Evolutionary conservation across 352 stramenopile genomes (phyloP).

Genomic region (Pythium vanterpoolii): DNA sequence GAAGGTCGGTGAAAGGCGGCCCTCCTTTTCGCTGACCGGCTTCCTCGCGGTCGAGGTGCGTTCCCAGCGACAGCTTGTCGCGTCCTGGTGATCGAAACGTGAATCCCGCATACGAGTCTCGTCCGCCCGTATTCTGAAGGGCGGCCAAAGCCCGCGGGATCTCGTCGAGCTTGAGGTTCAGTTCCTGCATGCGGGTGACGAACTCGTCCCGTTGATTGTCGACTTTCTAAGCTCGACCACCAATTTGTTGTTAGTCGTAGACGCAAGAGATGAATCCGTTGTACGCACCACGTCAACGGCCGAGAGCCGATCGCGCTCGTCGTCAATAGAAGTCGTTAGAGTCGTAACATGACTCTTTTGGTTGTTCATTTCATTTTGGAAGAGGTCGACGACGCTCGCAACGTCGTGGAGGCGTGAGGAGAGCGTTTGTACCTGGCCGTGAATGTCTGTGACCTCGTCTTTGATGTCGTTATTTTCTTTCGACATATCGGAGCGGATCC

Average conservation of each 20-base stretch:
- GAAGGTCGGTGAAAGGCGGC: conserved; percentile 58
- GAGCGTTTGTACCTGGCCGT: conserved; percentile 43
- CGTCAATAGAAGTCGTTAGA: conserved; percentile 45
- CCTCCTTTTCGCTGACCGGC: conserved; percentile 20
- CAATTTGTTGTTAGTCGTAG: not conserved
- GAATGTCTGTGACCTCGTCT: conserved; percentile 41
- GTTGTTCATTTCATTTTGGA: conserved; percentile 61
- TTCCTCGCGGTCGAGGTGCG: conserved; percentile 35
- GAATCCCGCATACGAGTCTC: conserved; percentile 27
- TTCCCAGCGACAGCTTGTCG: conserved; percentile 55
- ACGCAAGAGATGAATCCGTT: not conserved
- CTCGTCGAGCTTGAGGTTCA: conserved; percentile 63
- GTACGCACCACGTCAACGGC: conserved; percentile 45
- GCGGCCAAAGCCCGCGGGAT: conserved; percentile 47
- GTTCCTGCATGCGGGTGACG: conserved; percentile 52
- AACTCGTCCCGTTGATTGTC: conserved; percentile 65
- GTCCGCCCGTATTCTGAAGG: conserved; percentile 30
- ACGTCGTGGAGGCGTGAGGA: conserved; percentile 56
- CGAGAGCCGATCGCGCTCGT: conserved; percentile 43
- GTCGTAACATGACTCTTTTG: conserved; percentile 44
- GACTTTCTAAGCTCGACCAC: conserved; percentile 45
- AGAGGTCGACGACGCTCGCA: conserved; percentile 50
- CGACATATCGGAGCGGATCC: conserved; percentile 35
- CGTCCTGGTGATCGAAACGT: conserved; percentile 43
- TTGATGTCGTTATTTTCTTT: conserved; percentile 43